Evolutionary conservation across 2,329 filamentous ascomycete species (phyloP), one percentile per base, ranked within the genome.

Genomic region (Pochonia chlamydosporia): DNA sequence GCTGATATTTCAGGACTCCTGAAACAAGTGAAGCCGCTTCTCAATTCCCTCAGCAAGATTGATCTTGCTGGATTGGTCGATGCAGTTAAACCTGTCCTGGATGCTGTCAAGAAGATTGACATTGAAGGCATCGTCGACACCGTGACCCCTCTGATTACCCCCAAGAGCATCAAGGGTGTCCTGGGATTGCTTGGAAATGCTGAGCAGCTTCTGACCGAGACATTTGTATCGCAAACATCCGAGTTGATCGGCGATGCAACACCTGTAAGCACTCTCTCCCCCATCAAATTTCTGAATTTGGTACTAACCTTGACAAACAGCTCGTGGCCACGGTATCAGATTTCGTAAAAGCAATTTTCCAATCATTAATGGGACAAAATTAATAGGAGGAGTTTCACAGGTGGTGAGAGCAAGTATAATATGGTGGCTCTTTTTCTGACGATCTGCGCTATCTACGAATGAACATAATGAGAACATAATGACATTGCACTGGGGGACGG

Each of bases 191-290:
- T 72, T 5, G 59, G 56, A 23, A 71, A 73, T 26, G 70, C 69
- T 1, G 63, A 67, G 45, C 49, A 55, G 21, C 54, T 73, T 13
- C 52, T 73, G 6, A 66, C 61, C 4, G 52, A 61, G 24, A 59
- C 61, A 1, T 73, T 73, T 52, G 66, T 73, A 6, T 59, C 62
- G 18, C 67, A 73, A 50, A 70, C 69, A 31, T 61, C 61, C 3
- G 69, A 72, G 47, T 55, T 73, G 28, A 72, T 72, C 54, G 65
- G 62, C 23, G 67, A 71, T 48, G 67, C 67, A 3, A 69, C 67
- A 52, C 67, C 66, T 44, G 65, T 69, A 66, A 60, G 64, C 52
- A 37, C 16, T 9, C 18, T 16, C 7, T 36, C 6, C 21, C 14
- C 23, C n/a, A n/a, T n/a, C n/a, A n/a, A n/a, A 30, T 3, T 18